Evolutionary conservation across 2,329 filamentous ascomycete species (phyloP), one percentile per base, ranked within the genome.

Genomic region (Neofusicoccum kwambonambiense): DNA sequence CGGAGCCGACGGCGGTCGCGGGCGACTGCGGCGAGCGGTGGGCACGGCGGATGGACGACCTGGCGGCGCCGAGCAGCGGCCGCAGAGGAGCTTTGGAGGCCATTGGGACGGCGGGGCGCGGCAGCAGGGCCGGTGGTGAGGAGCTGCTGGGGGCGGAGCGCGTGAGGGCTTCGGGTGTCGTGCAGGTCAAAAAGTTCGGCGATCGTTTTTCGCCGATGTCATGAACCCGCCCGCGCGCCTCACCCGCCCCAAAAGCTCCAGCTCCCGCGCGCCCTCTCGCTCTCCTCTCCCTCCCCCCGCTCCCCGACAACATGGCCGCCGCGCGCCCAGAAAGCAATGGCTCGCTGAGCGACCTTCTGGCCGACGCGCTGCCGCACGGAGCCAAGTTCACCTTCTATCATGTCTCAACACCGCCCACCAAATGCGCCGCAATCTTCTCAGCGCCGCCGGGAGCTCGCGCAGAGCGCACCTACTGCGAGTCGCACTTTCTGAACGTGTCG

Each of bases 381-480:
- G 79, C 83, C 68, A 76, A 78, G 54, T 90, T 96, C 75, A 88
- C 84, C 68, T 83, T 94, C 72, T 89, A 96, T 76, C 94, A 99
- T 80, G 81, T 97, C 70, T 96, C 92, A 27, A 96, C 93, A 4
- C 90, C 91, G 13, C 91, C 94, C 4, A 89, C 87, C 39, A 84
- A 84, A 74, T 90, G 88, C 67, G 84, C 88, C 8, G 85, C 94
- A 15, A 86, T 99, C 49, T 97, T 90, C 79, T 89, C 91, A 41
- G 85, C 93, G 39, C 88, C 91, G 3, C 91, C 91, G 4, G 87
- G 89, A 65, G 81, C 86, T 68, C 85, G 86, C 49, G 85, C 90
- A 8, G 90, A 96, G 73, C 84, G 86, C 66, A 99, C 95, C 0
- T 94, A 89, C 71, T 90, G 91, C 79, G 92, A 97, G 76, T 93